Percentiles rank a stretch among this genome's conserved stretches.
These are phyloP conservation scores for Datisca glomerata DNA, from an alignment of 306 rosid genomes.

Conservation along the genomic window DNA sequence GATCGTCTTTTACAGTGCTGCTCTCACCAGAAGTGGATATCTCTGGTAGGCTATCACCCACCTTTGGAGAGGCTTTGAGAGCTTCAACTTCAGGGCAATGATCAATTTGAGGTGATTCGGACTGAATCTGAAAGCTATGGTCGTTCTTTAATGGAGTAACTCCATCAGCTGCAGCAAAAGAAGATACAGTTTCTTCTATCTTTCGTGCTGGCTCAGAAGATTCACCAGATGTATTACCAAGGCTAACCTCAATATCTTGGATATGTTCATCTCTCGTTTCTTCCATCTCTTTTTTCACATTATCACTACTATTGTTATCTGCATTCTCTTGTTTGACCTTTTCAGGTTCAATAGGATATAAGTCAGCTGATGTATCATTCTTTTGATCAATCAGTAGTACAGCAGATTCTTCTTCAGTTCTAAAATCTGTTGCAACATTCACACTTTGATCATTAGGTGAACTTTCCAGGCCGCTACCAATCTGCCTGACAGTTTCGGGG, in stretches of 20 bases:
- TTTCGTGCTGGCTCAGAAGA: slow-evolving; percentile 13
- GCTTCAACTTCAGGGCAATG: slow-evolving; percentile 22
- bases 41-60: slow-evolving; percentile 18
- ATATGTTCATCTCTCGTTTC: too few relatives aligned
- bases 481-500: slow-evolving; percentile 14
- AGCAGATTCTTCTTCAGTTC: slow-evolving; percentile 17
- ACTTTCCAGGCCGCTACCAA: slow-evolving; percentile 12
- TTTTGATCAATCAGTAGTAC: slow-evolving; percentile 14
- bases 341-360: slow-evolving; percentile 22
- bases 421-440: slow-evolving; percentile 21
- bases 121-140: slow-evolving; percentile 12
- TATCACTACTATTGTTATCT: slow-evolving; percentile 15
- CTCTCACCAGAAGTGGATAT: slow-evolving; percentile 12
- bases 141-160: slow-evolving; percentile 22
- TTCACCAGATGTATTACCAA: slow-evolving; percentile 20
- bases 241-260: slow-evolving; percentile 13
- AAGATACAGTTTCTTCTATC: slow-evolving; percentile 22
- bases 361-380: slow-evolving; percentile 20
- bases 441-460: not conserved
- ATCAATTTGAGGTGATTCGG: slow-evolving; percentile 18
- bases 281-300: too few relatives aligned
- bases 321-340: slow-evolving; percentile 15
- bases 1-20: slow-evolving; percentile 24
- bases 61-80: slow-evolving; percentile 3
- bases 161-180: slow-evolving; percentile 17